These are phyloP conservation scores for Pugionium dolabratum DNA, from an alignment of 345 rosid genomes.

Conservation along the genomic window DNA sequence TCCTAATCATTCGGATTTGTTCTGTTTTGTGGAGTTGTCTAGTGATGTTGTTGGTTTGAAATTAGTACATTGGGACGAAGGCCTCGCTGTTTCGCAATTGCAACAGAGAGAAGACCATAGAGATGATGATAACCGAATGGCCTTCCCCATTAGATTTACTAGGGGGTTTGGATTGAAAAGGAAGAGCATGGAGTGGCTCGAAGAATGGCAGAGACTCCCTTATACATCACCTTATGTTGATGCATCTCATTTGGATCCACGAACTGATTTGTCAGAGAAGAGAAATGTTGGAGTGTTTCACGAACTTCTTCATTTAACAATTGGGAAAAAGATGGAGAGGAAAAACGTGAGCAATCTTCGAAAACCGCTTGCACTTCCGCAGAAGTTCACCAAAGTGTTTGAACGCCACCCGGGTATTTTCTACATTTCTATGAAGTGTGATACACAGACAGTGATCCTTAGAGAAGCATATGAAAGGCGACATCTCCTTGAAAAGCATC, in stretches of 20 bases:
- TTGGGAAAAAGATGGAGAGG: conserved; percentile 70
- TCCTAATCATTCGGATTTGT: conserved; percentile 46
- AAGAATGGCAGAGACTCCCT: conserved; percentile 82
- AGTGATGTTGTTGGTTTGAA: conserved; percentile 63
- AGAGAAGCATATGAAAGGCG: conserved; percentile 68
- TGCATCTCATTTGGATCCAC: conserved; percentile 76
- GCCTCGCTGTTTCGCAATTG: conserved; percentile 59
- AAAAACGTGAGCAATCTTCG: conserved; percentile 80
- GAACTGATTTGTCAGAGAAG: conserved; percentile 84
- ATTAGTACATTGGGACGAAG: conserved; percentile 55
- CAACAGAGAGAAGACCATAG: conserved; percentile 36
- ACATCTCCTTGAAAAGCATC: conserved; percentile 56
- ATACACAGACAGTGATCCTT: conserved; percentile 75
- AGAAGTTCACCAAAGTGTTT: conserved; percentile 83
- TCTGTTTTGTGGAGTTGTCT: conserved; percentile 52
- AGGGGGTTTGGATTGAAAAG: conserved; percentile 85
- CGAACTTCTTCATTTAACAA: conserved; percentile 78
- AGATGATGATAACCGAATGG: conserved; percentile 43
- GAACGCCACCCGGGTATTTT: conserved; percentile 89
- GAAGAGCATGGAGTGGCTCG: conserved; percentile 76
- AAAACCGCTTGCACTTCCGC: conserved; percentile 63
- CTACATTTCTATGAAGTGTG: conserved; percentile 63
- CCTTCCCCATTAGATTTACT: conserved; percentile 70
- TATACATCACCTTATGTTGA: conserved; percentile 70
- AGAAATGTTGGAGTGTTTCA: conserved; percentile 83